Base-by-base conservation (phyloP, 495 filamentous ascomycete genomes). In the Talaromyces ruber region DNA sequence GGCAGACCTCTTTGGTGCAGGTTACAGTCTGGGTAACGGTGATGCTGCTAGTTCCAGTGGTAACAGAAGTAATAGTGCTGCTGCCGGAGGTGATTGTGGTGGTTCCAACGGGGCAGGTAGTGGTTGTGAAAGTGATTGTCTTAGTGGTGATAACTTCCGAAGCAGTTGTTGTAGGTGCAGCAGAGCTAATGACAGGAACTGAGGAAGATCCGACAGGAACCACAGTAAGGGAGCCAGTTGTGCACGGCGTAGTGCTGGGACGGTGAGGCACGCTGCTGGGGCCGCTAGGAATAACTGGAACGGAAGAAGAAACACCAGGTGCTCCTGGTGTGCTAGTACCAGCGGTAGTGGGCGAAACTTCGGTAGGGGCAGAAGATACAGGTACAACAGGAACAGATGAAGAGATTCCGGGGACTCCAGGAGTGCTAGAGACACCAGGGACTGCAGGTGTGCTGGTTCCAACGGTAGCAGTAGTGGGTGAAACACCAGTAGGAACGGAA, bases 71-170 rank as follows among this genome's bases (percentile, higher is more conserved):
- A 43, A 47, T 60, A 0, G 59, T 60, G 28, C 59, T 47, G 16
- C 28, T 59, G 29, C 56, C 56, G 8, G 56, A 59, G 9, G 56
- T 59, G 21, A 37, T 37, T 1, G 56, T 59, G 29, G 56, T 59
- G 12, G 56, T 59, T 11, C 24, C 24, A 25, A 59, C 61, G 6
- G 61, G 53, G 53, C 61, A 56, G 30, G 61, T 63, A 8, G 66
- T 64, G 7, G 66, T 63, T 6, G 59, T 60, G 28, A 59, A 63
- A n/a, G 61, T 59, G 29, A 55, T 58, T 3, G 54, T 54, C 60
- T 62, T 57, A 51, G 60, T 62, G 6, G 52, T 45, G 25, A 59
- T 54, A 28, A 9, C 26, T n/a, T 62, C 25, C 4, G 39, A 25
- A 18, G 24, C 58, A 22, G 58, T 37, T 24, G 43, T 47, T n/a